These are phyloP conservation scores for Ceratobasidium sp. DNA, from an alignment of 1,284 basidiomycete genomes.

Conservation along the genomic window DNA sequence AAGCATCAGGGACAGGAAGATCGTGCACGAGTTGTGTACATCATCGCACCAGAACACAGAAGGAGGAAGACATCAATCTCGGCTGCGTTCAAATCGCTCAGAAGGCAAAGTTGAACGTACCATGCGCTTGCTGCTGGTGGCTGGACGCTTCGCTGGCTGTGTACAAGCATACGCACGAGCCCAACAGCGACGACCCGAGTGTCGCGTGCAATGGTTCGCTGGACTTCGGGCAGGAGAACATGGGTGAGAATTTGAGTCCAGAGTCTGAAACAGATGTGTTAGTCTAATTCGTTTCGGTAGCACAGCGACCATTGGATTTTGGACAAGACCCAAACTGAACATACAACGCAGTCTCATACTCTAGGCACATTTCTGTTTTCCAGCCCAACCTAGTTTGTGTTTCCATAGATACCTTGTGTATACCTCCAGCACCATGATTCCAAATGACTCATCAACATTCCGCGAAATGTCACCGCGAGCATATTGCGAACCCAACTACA, in stretches of 20 bases:
- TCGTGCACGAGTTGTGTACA: background rate
- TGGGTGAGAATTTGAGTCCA: constrained; percentile 84
- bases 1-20: constrained; percentile 1
- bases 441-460: background rate
- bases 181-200: constrained; percentile 88
- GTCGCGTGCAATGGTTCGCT: constrained; percentile 81
- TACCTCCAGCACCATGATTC: background rate
- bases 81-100: background rate
- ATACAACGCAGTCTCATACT: background rate
- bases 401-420: background rate
- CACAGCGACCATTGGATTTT: background rate
- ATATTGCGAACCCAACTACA: background rate
- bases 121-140: constrained; percentile 71
- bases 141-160: constrained; percentile 71
- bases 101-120: constrained; percentile 54
- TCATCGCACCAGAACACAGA: background rate
- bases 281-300: constrained; percentile 19
- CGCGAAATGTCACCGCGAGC: background rate
- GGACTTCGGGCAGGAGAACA: constrained; percentile 82
- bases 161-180: constrained; percentile 78
- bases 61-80: background rate
- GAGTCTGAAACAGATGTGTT: constrained; percentile 59
- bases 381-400: background rate
- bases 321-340: constrained; percentile 1
- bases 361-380: background rate